Evolutionary conservation across 2,329 filamentous ascomycete species (phyloP).

Genomic region (Bipolaris gigantea): DNA sequence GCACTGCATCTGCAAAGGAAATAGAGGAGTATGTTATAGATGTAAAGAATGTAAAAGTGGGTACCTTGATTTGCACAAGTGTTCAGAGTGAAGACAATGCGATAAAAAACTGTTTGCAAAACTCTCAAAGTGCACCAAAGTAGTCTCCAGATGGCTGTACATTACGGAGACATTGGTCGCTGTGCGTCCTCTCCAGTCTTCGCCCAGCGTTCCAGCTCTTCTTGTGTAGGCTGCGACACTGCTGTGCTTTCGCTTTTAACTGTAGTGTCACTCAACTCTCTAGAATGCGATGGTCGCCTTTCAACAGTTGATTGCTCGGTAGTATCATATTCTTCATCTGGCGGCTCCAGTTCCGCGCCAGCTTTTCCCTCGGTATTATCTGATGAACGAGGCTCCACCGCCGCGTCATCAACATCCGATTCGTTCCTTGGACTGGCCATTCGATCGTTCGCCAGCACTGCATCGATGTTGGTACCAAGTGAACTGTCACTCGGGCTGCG

Average conservation of each 20-base stretch:
- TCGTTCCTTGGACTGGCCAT: not conserved
- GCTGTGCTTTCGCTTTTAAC: conserved; percentile 40
- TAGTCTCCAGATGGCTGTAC: not conserved
- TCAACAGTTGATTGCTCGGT: conserved; percentile 10
- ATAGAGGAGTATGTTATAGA: conserved; percentile 11
- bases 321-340: not conserved
- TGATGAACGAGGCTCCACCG: conserved; percentile 1
- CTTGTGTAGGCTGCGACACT: conserved; percentile 40
- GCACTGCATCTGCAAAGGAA: not conserved
- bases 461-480: conserved; percentile 34
- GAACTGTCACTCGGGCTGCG: conserved; percentile 34
- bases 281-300: conserved; percentile 34
- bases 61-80: conserved; percentile 8
- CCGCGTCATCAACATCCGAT: not conserved
- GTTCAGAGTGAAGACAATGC: not conserved
- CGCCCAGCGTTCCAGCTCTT: conserved; percentile 37
- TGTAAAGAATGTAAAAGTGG: conserved; percentile 25
- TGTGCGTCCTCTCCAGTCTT: conserved; percentile 9
- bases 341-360: not conserved
- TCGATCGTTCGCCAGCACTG: conserved; percentile 22
- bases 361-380: not conserved
- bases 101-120: not conserved
- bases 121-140: not conserved
- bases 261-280: conserved; percentile 38
- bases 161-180: conserved; percentile 20